Evolutionary conservation across 2,329 filamentous ascomycete genomes (phyloP).

Genomic region (Fusarium papillatum): DNA sequence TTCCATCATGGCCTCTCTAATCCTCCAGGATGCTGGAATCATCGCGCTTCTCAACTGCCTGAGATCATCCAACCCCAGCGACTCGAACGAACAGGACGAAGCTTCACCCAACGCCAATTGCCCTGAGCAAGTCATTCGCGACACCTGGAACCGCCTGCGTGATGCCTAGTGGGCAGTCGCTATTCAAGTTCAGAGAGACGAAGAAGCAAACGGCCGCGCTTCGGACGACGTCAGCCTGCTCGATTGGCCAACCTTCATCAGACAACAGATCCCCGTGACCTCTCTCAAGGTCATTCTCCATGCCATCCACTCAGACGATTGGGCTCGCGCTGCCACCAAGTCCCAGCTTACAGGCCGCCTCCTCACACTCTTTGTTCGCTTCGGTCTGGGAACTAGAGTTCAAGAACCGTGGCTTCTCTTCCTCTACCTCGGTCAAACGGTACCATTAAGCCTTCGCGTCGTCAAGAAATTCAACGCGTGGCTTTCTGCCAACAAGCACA

Average conservation of each 20-base stretch:
- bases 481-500: constrained; percentile 2
- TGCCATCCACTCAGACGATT: constrained; percentile 14
- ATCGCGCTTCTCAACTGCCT: constrained; percentile 10
- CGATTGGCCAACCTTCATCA: constrained; percentile 11
- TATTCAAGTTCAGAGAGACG: constrained; percentile 4
- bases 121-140: constrained; percentile 6
- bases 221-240: not conserved
- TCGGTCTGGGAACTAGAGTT: not conserved
- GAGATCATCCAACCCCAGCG: not conserved
- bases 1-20: constrained; percentile 7
- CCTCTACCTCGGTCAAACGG: constrained; percentile 5
- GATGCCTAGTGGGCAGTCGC: constrained; percentile 10
- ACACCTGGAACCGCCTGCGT: constrained; percentile 10
- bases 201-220: constrained; percentile 1
- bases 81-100: not conserved
- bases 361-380: constrained; percentile 7
- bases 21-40: constrained; percentile 7
- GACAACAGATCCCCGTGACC: constrained; percentile 9
- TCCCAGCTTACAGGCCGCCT: constrained; percentile 8
- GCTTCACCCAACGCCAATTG: not conserved
- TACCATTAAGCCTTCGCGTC: constrained; percentile 1
- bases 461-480: constrained; percentile 11
- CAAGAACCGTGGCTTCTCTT: constrained; percentile 17
- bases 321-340: constrained; percentile 2
- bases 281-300: constrained; percentile 16